These are phyloP conservation scores for Xylaria sp. DNA, from an alignment of 2,329 filamentous ascomycete species.

Conservation along the genomic window DNA sequence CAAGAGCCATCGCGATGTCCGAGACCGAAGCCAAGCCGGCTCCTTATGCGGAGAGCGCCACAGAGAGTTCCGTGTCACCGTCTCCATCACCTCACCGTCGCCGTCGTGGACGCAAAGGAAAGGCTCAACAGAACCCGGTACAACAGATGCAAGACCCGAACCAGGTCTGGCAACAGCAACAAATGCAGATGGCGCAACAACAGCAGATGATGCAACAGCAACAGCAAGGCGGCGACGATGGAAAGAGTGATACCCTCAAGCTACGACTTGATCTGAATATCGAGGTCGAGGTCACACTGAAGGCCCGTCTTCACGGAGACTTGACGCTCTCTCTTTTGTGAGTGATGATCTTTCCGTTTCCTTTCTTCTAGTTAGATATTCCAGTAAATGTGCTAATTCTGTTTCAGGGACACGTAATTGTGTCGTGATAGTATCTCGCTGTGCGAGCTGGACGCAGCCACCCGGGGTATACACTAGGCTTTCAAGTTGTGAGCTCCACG, in stretches of 20 bases:
- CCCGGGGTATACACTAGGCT: not conserved
- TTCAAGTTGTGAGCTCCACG: not conserved
- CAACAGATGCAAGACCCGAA: conserved; percentile 35
- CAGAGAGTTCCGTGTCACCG: conserved; percentile 40
- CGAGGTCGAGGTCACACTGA: conserved; percentile 86
- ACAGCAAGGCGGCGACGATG: conserved; percentile 44
- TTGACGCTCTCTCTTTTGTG: conserved; percentile 77
- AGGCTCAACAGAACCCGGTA: conserved; percentile 29
- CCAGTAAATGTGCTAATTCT: conserved; percentile 12
- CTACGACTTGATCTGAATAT: conserved; percentile 82
- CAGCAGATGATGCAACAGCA: conserved; percentile 33
- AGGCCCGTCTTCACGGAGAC: conserved; percentile 89
- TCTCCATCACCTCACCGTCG: conserved; percentile 40
- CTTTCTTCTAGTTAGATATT: not conserved
- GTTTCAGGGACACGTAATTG: conserved; percentile 33
- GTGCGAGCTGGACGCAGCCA: not conserved
- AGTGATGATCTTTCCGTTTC: conserved; percentile 46
- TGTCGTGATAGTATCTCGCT: not conserved
- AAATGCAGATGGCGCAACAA: conserved; percentile 26
- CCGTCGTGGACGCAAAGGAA: conserved; percentile 38
- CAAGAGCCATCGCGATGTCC: conserved; percentile 32
- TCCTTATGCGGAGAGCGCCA: conserved; percentile 41
- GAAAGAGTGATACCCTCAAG: conserved; percentile 72
- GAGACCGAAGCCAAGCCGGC: conserved; percentile 38
- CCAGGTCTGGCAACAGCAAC: conserved; percentile 36